These are phyloP conservation scores for Moesziomyces parantarcticus DNA, from an alignment of 1,284 basidiomycete species.

Conservation along the genomic window DNA sequence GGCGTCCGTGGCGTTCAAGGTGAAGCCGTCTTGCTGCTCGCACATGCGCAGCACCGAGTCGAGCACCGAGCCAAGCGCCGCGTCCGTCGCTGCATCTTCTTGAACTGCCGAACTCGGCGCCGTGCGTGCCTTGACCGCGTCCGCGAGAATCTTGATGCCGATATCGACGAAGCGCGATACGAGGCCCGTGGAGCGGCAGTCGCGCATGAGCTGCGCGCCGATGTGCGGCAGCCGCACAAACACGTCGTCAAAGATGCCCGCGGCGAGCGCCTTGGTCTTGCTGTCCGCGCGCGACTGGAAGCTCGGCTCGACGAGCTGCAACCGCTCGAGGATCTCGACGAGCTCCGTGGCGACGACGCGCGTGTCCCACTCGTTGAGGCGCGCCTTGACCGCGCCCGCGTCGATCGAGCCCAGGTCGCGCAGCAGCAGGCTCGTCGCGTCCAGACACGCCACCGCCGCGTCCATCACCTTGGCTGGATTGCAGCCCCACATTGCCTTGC, in stretches of 20 bases:
- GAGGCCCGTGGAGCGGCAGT: constrained; percentile 31
- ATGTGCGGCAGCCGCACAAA: constrained; percentile 32
- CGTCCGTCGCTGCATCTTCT: constrained; percentile 1
- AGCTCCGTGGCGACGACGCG: constrained; percentile 40
- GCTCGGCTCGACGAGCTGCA: constrained; percentile 43
- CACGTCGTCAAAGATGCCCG: constrained; percentile 39
- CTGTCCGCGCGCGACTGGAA: constrained; percentile 49
- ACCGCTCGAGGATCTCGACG: constrained; percentile 42
- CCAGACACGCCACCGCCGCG: constrained; percentile 24
- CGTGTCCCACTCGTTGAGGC: constrained; percentile 41
- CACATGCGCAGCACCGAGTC: constrained; percentile 34
- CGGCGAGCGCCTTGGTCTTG: constrained; percentile 38
- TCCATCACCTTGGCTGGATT: constrained; percentile 27
- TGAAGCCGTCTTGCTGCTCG: constrained; percentile 37
- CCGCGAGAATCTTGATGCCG: constrained; percentile 35
- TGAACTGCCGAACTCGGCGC: too few species aligned
- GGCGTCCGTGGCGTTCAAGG: constrained; percentile 41
- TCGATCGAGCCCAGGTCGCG: constrained; percentile 21
- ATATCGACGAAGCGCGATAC: constrained; percentile 38
- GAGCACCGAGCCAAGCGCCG: constrained; percentile 23
- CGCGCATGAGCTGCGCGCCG: constrained; percentile 40
- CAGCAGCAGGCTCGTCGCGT: constrained; percentile 38
- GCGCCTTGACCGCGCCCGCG: constrained; percentile 17
- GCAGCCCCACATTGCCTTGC: constrained; percentile 45
- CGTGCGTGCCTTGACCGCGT: constrained; percentile 16